Evolutionary conservation across 2,329 filamentous ascomycete genomes (phyloP).

Genomic region (Didymellaceae sp.): DNA sequence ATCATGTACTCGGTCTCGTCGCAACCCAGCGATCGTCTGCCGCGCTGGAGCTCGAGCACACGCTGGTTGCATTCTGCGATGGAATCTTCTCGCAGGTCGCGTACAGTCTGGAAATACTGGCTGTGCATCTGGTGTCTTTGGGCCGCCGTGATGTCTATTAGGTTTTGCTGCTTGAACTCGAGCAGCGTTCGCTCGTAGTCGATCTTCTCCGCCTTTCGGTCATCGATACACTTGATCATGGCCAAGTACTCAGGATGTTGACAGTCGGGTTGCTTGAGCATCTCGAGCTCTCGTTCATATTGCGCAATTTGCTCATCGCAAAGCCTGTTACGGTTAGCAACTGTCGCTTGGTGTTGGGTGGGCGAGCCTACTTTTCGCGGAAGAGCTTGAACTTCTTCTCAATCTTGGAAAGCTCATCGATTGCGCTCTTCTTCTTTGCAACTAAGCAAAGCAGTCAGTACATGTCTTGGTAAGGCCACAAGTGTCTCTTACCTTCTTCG

Average conservation of each 20-base stretch:
- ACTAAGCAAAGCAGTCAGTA: slow-evolving; percentile 56
- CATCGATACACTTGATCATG: slow-evolving; percentile 86
- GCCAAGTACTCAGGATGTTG: slow-evolving; percentile 91
- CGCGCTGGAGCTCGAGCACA: slow-evolving; percentile 91
- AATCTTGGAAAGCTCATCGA: slow-evolving; percentile 78
- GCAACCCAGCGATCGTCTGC: slow-evolving; percentile 78
- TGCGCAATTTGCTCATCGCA: slow-evolving; percentile 87
- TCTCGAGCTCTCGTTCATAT: slow-evolving; percentile 71
- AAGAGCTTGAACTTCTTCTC: slow-evolving; percentile 90
- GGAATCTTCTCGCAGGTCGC: slow-evolving; percentile 80
- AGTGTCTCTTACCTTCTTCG: slow-evolving; percentile 44
- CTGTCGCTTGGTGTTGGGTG: slow-evolving; percentile 5
- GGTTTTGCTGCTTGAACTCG: slow-evolving; percentile 73
- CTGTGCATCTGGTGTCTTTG: slow-evolving; percentile 85
- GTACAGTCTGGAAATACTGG: slow-evolving; percentile 86
- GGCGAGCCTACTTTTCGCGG: slow-evolving; percentile 70
- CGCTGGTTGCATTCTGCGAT: slow-evolving; percentile 84
- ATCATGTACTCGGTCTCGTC: slow-evolving; percentile 82
- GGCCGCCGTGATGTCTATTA: slow-evolving; percentile 75
- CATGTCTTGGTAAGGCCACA: not conserved
- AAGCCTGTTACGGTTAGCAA: slow-evolving; percentile 62
- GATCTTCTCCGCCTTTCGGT: slow-evolving; percentile 80
- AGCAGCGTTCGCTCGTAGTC: slow-evolving; percentile 76
- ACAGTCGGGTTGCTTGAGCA: slow-evolving; percentile 64
- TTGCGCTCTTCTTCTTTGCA: slow-evolving; percentile 77